Conservation (phyloP, 2,329 filamentous ascomycete species). For the Stagonosporopsis chrysanthemi region DNA sequence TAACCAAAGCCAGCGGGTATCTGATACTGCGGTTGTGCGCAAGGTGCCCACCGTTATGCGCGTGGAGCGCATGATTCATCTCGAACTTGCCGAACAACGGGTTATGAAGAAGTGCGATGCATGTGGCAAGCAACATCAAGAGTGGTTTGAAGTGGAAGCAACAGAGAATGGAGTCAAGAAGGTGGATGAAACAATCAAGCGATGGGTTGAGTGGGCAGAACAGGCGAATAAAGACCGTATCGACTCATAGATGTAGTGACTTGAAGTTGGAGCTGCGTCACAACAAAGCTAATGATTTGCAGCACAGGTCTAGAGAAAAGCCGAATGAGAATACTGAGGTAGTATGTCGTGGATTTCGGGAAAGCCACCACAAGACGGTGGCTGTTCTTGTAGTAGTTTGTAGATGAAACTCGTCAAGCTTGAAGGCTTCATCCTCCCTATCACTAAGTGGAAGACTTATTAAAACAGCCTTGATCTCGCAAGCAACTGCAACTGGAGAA, state of each 20-base stretch:
- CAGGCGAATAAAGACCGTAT: slow-evolving; percentile 3
- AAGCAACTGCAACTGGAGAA: too few species aligned
- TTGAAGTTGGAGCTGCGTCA: too few species aligned
- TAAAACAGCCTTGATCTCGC: too few species aligned
- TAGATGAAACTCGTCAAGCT: too few species aligned
- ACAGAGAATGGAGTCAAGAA: slow-evolving; percentile 71
- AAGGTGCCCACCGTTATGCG: slow-evolving; percentile 87
- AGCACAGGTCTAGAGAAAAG: too few species aligned
- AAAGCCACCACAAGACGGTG: too few species aligned
- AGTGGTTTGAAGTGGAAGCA: slow-evolving; percentile 94
- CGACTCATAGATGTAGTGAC: background rate
- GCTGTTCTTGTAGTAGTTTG: too few species aligned
- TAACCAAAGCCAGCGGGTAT: slow-evolving; percentile 29
- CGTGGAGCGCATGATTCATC: slow-evolving; percentile 87
- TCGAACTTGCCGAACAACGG: slow-evolving; percentile 74
- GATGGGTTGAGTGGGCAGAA: slow-evolving; percentile 89
- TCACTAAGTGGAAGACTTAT: too few species aligned
- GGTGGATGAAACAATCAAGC: slow-evolving; percentile 76
- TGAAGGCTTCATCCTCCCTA: too few species aligned
- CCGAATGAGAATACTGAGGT: too few species aligned
- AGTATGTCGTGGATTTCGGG: too few species aligned
- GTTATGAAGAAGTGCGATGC: slow-evolving; percentile 72
- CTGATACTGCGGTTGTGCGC: slow-evolving; percentile 50
- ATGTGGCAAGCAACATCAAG: slow-evolving; percentile 85
- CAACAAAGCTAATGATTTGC: too few species aligned